Evolutionary conservation across 2,329 filamentous ascomycete species (phyloP), one percentile per base, ranked within the genome.

Genomic region (Conoideocrella luteorostrata): DNA sequence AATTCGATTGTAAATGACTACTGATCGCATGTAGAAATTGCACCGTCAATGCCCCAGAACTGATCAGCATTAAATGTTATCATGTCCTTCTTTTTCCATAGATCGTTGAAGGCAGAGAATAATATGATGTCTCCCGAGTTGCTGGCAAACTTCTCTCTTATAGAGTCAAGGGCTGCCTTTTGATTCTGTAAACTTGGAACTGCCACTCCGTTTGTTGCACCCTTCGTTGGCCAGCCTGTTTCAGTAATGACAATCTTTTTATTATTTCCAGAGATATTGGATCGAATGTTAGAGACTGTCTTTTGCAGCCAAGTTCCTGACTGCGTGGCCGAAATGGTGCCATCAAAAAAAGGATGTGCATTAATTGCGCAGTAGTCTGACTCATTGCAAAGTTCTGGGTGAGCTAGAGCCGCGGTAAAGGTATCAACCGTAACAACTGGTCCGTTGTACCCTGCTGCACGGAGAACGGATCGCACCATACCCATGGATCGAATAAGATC

Each of bases 301-400:
- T 70, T 67, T 30, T 70, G 62, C 30, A 89, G 76, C 62, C 88
- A 95, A 1, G 61, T 53, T 4, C 88, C 88, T 3, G 88, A 80
- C 24, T 77, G 63, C 1, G 68, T 63, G 1, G 87, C 76, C 2
- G 63, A 61, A 21, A 77, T 75, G 37, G 75, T 77, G 4, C 71
- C 64, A 54, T 94, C 85, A 62, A 93, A 95, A 74, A 89, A 95
- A 11, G 88, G 78, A 63, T 95, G 88, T 52, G 81, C 78, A 65
- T 95, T 95, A 59, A 84, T 77, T 13, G 87, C 85, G 56, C 83
- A 88, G 66, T 86, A 87, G 57, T 94, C 88, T 1, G 84, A 86
- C 36, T 70, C 72, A 21, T 80, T 62, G 65, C 88, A 94, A 38
- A 95, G 73, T 41, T 76, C 67, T 0, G 83, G 82, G 53, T 91